Evolutionary conservation across 306 rosid genomes (phyloP), one percentile per base, ranked within the genome.

Genomic region (Vachellia pachyceras): DNA sequence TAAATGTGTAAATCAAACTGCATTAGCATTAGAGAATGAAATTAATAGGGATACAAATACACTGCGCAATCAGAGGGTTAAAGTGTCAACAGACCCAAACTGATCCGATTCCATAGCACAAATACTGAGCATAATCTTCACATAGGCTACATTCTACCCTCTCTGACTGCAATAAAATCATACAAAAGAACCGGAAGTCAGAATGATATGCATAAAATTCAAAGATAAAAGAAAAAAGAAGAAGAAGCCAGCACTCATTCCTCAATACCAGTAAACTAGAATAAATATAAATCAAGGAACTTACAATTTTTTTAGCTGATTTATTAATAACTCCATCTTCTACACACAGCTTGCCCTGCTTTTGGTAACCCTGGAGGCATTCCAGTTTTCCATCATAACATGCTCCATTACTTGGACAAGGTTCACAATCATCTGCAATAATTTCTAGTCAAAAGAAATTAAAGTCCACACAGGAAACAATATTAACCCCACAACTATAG

Each of bases 351-450:
- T 80, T 93, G 11, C 94, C 90, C 15, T 73, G 90, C 93, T 77
- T 82, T 54, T 77, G 88, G 83, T 90, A 90, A 74, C 99, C 99
- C 39, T 68, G 83, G 70, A 78, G 58, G 69, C 99, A 95, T 65
- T 95, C 86, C 85, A 95, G 79, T 72, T 87, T 81, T 75, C 95
- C 97, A 84, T 78, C 76, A 10, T 68, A 46, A 72, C 97, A 95
- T 65, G 70, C 89, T 76, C 97, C 99, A 79, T 93, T 87, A 84
- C 76, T 89, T 25, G 99, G 97, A 85, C 97, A 95, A 85, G 97
- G 93, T 82, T 88, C 91, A 81, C 97, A 95, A 82, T 44, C 68
- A 88, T 89, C 97, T 93, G 95, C 35, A 74, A 73, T 22, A 18
- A 77, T 77, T 25, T 14, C 44, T 10, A 33, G 70, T 17, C 57